phyloP scores from a whole-genome alignment of 192 early-diverging fungal genomes.

The Chytriomyces hyalinus region DNA sequence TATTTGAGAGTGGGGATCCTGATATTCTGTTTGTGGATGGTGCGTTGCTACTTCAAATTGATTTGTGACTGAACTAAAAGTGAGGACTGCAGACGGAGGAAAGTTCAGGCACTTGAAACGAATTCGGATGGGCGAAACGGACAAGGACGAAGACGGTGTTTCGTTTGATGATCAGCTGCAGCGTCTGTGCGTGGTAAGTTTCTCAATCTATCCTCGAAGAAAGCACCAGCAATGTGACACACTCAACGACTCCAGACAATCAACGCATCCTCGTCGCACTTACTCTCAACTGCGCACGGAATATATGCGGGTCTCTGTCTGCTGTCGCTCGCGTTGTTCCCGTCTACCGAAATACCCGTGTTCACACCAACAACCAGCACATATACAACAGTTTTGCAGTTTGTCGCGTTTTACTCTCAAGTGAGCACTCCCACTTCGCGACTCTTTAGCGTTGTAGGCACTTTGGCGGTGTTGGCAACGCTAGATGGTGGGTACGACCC shows the following conservation, averaged over 20 bases:
- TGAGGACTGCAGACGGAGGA: slow-evolving; percentile 12
- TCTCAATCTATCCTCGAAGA: background rate
- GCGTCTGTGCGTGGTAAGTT: slow-evolving; percentile 15
- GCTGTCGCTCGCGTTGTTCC: slow-evolving; percentile 24
- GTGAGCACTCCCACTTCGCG: slow-evolving; percentile 25
- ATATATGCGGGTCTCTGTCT: slow-evolving; percentile 37
- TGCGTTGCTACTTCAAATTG: background rate
- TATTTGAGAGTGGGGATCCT: slow-evolving; percentile 33
- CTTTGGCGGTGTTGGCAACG: slow-evolving; percentile 11
- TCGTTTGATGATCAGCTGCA: slow-evolving; percentile 31
- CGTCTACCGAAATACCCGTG: slow-evolving; percentile 9
- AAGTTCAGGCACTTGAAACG: slow-evolving; percentile 23
- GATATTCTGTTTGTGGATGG: slow-evolving; percentile 40
- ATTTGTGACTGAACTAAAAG: background rate
- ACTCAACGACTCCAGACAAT: background rate
- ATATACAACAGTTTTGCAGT: background rate
- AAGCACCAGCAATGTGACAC: background rate
- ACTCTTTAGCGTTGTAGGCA: slow-evolving; percentile 28
- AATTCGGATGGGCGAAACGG: background rate
- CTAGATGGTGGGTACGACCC: slow-evolving; percentile 25
- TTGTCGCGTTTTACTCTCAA: slow-evolving; percentile 25
- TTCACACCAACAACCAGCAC: background rate
- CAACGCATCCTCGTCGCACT: slow-evolving; percentile 19
- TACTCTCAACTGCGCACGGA: slow-evolving; percentile 31
- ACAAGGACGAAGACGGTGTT: slow-evolving; percentile 2